Evolutionary conservation across 2,329 filamentous ascomycete genomes (phyloP), one percentile per base, ranked within the genome.

Genomic region (Calonectria montana): DNA sequence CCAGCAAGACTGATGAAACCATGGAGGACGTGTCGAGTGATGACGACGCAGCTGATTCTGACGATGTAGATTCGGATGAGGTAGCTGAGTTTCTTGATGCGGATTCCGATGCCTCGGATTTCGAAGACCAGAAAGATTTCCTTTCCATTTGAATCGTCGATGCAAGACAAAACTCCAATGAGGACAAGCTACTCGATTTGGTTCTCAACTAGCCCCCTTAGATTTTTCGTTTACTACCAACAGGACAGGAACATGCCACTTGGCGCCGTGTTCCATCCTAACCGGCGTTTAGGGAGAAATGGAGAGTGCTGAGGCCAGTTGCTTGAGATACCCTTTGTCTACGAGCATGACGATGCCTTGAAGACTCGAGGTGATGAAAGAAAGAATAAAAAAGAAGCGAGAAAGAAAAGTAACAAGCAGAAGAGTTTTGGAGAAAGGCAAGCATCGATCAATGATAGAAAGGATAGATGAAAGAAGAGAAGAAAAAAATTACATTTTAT

Each of bases 61-160:
- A 96, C 81, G 94, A 96, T 81, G 89, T 94, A 79, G 93, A 96
- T 83, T 96, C 94, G 67, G 94, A 95, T 80, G 91, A 90, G 74
- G 87, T 92, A 71, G 91, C 92, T 79, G 91, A 93, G 81, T 91
- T 92, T 78, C 87, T 92, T 73, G 85, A 88, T 68, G 87, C 89
- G 71, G 88, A 89, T 69, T 86, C 84, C 69, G 85, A 88, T 65
- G 88, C 90, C 74, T 83, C 86, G 67, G 89, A 90, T 74, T 88
- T 91, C 80, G 85, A 87, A 69, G 85, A 88, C 76, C 86, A 90
- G 77, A 87, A 88, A 81, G 91, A 93, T 80, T 93, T 88, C 78
- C 89, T 93, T 81, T 78, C 80, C 59, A 80, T 86, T 64, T 86
- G 75, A 79, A 71, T 68, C 73, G 64, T 70, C 47, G 55, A 25